These are phyloP conservation scores for Domatiomyces globalis DNA, from an alignment of 2,329 filamentous ascomycete species.

Conservation along the genomic window DNA sequence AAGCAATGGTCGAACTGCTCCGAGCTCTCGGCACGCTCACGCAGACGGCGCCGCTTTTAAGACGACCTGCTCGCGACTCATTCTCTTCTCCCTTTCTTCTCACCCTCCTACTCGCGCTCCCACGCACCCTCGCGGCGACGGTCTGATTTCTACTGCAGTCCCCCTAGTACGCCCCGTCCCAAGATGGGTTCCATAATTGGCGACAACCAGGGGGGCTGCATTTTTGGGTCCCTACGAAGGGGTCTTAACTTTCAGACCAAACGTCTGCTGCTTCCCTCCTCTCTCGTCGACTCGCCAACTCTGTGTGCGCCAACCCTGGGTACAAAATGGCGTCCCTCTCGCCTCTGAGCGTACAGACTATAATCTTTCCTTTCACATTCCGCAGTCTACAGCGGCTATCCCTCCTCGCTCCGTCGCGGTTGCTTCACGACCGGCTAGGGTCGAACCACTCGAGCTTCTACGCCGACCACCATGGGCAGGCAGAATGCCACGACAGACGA, in stretches of 20 bases:
- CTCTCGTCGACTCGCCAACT: not conserved
- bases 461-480: not conserved
- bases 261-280: no score
- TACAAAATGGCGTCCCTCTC: not conserved
- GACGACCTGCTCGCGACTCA: constrained; percentile 1
- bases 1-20: no score
- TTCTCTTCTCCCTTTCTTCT: constrained; percentile 1
- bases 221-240: no score
- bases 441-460: not conserved
- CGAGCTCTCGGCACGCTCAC: constrained; percentile 2
- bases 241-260: no score
- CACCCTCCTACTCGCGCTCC: constrained; percentile 1
- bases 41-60: constrained; percentile 1
- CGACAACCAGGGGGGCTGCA: not conserved
- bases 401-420: not conserved
- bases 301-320: not conserved
- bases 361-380: not conserved
- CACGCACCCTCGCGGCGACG: not conserved
- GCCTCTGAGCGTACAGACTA: not conserved
- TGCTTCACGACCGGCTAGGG: not conserved
- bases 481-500: constrained; percentile 2
- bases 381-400: not conserved
- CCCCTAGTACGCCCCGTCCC: not conserved
- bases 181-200: not conserved
- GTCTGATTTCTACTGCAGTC: not conserved